phyloP scores from a whole-genome alignment of 225 moss, liverwort and hornwort species.

The Anthoceros angustus region DNA sequence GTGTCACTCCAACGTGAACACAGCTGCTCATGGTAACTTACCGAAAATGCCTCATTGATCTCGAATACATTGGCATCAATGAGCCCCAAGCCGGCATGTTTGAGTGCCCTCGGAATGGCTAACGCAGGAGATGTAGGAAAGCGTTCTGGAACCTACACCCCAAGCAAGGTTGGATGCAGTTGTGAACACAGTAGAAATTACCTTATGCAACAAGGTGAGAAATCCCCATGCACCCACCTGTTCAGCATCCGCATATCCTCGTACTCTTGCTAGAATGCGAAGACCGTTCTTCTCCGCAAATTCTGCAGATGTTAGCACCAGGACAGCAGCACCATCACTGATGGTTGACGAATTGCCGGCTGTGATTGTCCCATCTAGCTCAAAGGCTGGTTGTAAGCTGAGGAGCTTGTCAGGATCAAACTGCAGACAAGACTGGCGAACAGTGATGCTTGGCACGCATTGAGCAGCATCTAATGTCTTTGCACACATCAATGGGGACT shows the following conservation, averaged over 20 bases:
- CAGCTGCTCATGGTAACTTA: conserved; percentile 11
- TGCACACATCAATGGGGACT: not conserved
- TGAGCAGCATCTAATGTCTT: not conserved
- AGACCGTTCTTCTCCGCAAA: conserved; percentile 58
- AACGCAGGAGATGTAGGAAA: conserved; percentile 73
- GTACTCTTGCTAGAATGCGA: conserved; percentile 50
- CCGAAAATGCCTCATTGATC: conserved; percentile 98
- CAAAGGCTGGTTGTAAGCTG: conserved; percentile 53
- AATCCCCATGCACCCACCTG: conserved; percentile 28
- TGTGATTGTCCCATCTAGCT: conserved; percentile 65
- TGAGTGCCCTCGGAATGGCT: conserved; percentile 72
- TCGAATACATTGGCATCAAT: conserved; percentile 60
- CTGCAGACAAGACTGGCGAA: conserved; percentile 15
- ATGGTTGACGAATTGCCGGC: conserved; percentile 84
- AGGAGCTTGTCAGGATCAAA: conserved; percentile 73
- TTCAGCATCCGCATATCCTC: conserved; percentile 80
- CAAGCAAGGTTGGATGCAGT: not conserved
- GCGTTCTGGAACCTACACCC: conserved; percentile 48
- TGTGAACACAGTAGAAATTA: not conserved
- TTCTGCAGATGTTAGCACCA: conserved; percentile 51
- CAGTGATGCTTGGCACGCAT: not conserved
- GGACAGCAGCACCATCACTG: conserved; percentile 77
- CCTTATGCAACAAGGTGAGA: not conserved
- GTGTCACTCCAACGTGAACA: not conserved
- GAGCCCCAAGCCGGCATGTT: conserved; percentile 48